phyloP scores from a whole-genome alignment of 192 early-diverging fungal species.

The Coemansia sp. region DNA sequence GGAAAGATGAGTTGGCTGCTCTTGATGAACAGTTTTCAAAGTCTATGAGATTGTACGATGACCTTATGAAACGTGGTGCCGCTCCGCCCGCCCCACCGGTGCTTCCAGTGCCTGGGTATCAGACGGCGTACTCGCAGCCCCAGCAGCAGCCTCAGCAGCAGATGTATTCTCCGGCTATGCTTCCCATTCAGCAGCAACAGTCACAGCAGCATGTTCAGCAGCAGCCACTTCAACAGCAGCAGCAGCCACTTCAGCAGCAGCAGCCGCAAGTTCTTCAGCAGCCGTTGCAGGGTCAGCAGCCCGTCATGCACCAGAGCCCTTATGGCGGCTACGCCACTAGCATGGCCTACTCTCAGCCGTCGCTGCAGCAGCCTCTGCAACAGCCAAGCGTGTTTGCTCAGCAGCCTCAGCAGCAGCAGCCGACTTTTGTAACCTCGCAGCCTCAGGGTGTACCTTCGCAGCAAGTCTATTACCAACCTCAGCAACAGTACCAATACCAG shows the following conservation, averaged over 20 bases:
- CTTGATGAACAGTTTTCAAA: conserved; percentile 40
- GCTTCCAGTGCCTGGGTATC: conserved; percentile 7
- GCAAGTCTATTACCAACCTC: neutral
- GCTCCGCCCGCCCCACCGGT: conserved; percentile 7
- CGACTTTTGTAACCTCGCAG: conserved; percentile 1
- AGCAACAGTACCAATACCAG: conserved; percentile 19
- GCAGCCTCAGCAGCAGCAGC: neutral
- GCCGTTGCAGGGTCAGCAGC: conserved; percentile 1
- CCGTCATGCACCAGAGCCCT: conserved; percentile 4
- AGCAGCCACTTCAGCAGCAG: neutral
- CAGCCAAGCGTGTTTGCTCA: neutral
- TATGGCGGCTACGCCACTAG: neutral
- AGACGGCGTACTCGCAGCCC: conserved; percentile 26
- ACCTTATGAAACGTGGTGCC: conserved; percentile 41
- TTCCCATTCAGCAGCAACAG: neutral
- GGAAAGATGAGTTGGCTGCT: conserved; percentile 65
- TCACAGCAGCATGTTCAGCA: conserved; percentile 16
- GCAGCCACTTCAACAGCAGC: conserved; percentile 24
- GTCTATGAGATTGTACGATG: conserved; percentile 43
- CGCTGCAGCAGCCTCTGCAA: conserved; percentile 1
- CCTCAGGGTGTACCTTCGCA: neutral
- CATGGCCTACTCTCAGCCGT: conserved; percentile 13
- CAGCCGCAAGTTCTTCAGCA: conserved; percentile 6
- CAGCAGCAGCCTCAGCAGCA: conserved; percentile 12
- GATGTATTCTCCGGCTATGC: conserved; percentile 8